These are phyloP conservation scores for Coemansia sp. DNA, from an alignment of 192 early-diverging fungal genomes.

Conservation along the genomic window DNA sequence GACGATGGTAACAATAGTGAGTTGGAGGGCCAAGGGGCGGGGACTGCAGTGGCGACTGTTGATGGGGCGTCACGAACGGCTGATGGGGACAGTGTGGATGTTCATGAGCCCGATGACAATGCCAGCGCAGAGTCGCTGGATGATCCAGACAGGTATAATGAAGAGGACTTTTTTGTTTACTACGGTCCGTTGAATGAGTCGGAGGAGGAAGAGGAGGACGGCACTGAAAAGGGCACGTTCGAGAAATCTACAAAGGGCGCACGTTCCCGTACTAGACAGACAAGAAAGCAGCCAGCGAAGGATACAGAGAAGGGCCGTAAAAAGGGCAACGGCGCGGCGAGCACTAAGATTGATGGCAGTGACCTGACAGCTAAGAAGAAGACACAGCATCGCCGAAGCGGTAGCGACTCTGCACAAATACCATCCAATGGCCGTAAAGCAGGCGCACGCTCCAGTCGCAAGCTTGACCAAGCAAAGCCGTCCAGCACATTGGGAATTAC, in stretches of 20 bases:
- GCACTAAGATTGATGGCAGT: conserved; percentile 16
- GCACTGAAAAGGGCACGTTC: conserved; percentile 18
- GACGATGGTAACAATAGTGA: conserved; percentile 44
- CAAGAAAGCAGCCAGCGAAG: conserved; percentile 35
- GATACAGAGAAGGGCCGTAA: conserved; percentile 15
- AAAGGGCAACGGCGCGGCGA: conserved; percentile 22
- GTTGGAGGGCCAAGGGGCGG: conserved; percentile 22
- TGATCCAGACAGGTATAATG: conserved; percentile 40
- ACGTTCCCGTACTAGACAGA: conserved; percentile 32
- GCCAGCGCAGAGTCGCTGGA: conserved; percentile 13
- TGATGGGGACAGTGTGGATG: not conserved
- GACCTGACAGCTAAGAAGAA: conserved; percentile 28
- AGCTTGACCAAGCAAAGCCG: conserved; percentile 32
- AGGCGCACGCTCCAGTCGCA: conserved; percentile 49
- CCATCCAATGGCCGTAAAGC: conserved; percentile 49
- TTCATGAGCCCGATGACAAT: not conserved
- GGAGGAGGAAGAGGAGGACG: conserved; percentile 4
- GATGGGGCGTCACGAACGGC: not conserved
- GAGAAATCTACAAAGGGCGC: conserved; percentile 27
- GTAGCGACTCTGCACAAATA: conserved; percentile 29
- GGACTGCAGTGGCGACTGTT: not conserved
- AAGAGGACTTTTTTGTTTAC: conserved; percentile 55
- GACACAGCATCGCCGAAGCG: conserved; percentile 20
- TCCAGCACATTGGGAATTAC: conserved; percentile 4
- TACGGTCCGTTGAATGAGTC: conserved; percentile 51